These are phyloP conservation scores for Hypericum androsaemum DNA, from an alignment of 345 rosid species.

Conservation along the genomic window DNA sequence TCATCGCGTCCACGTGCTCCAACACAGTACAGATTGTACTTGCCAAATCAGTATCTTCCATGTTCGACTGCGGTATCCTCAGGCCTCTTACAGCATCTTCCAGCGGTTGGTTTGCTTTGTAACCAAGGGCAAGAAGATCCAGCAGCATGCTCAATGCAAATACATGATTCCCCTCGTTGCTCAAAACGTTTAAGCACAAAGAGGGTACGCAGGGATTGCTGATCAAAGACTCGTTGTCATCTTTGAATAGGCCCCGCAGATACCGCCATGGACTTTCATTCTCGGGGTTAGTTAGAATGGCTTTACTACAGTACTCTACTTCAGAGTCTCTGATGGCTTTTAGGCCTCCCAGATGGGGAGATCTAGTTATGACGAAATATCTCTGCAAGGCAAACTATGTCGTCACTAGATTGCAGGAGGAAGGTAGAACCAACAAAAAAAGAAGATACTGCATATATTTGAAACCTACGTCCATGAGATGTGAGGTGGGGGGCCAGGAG, in stretches of 20 bases:
- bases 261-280: constrained; percentile 93
- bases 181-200: constrained; percentile 54
- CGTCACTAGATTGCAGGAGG: no score
- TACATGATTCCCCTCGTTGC: constrained; percentile 30
- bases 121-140: constrained; percentile 69
- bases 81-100: constrained; percentile 43
- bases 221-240: constrained; percentile 34
- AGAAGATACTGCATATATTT: no score
- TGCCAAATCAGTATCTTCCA: constrained; percentile 37
- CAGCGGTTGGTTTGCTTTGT: constrained; percentile 50
- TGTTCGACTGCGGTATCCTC: constrained; percentile 25
- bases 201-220: constrained; percentile 48
- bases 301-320: constrained; percentile 52
- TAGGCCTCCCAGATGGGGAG: constrained; percentile 63
- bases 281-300: constrained; percentile 46
- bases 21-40: constrained; percentile 46
- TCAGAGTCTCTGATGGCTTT: constrained; percentile 65
- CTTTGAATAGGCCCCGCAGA: constrained; percentile 73
- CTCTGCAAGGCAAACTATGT: constrained; percentile 35
- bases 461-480: no score
- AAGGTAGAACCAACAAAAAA: no score
- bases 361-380: constrained; percentile 55
- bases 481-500: no score
- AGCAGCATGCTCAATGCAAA: constrained; percentile 64
- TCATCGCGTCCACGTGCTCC: constrained; percentile 50